phyloP scores from a whole-genome alignment of 768 basidiomycete genomes.

The Suillus subaureus region DNA sequence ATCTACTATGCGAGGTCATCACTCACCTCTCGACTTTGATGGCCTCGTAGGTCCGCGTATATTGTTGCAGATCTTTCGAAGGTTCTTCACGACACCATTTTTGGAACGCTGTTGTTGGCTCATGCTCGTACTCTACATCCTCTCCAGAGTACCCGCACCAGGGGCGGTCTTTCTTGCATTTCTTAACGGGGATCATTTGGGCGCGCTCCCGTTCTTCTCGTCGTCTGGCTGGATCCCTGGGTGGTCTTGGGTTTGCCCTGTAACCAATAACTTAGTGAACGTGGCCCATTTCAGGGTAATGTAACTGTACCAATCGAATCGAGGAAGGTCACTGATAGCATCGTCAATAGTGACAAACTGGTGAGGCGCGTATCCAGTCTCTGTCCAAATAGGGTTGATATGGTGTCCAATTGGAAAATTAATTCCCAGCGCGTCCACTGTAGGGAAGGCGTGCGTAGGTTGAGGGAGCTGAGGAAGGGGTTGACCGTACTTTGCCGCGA shows the following conservation, averaged over 20 bases:
- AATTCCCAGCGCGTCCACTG: slow-evolving; percentile 48
- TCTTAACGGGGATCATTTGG: slow-evolving; percentile 32
- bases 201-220: slow-evolving; percentile 23
- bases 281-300: neutral
- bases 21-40: slow-evolving; percentile 61
- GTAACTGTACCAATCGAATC: slow-evolving; percentile 67
- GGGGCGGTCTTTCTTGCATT: slow-evolving; percentile 38
- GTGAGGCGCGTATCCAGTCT: slow-evolving; percentile 56
- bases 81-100: slow-evolving; percentile 43
- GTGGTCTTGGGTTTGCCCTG: slow-evolving; percentile 28
- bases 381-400: slow-evolving; percentile 47
- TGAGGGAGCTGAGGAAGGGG: slow-evolving; percentile 43
- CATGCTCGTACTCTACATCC: slow-evolving; percentile 33
- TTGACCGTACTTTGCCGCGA: slow-evolving; percentile 41
- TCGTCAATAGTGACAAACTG: slow-evolving; percentile 64
- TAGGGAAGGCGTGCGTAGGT: slow-evolving; percentile 46
- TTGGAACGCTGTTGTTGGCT: slow-evolving; percentile 47
- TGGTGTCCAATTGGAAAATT: slow-evolving; percentile 44
- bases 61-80: slow-evolving; percentile 65
- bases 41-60: slow-evolving; percentile 53
- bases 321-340: slow-evolving; percentile 72
- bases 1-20: slow-evolving; percentile 6
- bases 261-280: neutral
- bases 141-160: slow-evolving; percentile 36
- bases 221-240: slow-evolving; percentile 9